phyloP scores from a whole-genome alignment of 169 alveolate species.

The Plasmodium sp. region DNA sequence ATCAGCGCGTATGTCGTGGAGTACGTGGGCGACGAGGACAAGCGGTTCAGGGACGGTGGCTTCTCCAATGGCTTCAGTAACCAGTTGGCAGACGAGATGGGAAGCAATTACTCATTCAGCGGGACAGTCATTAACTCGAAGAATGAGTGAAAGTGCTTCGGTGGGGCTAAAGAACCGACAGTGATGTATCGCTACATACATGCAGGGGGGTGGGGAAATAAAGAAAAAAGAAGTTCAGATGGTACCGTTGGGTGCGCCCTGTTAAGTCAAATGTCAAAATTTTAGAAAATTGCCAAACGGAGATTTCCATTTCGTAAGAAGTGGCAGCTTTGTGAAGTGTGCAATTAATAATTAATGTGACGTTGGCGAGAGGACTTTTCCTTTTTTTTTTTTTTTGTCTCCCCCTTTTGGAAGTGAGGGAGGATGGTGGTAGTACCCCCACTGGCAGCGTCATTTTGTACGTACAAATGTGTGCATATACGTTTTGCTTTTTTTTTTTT shows the following conservation, averaged over 20 bases:
- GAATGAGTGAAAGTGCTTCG: not conserved
- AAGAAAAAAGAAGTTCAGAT: not conserved
- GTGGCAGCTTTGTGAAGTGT: not conserved
- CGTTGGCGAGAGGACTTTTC: not conserved
- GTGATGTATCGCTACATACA: not conserved
- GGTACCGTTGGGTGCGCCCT: not conserved
- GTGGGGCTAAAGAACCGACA: not conserved
- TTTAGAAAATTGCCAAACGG: not conserved
- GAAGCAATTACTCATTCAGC: constrained; percentile 59
- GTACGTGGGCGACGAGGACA: constrained; percentile 49
- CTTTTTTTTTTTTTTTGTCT: not conserved
- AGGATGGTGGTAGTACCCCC: not conserved
- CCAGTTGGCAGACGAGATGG: constrained; percentile 12
- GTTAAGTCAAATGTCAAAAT: not conserved
- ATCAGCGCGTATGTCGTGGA: constrained; percentile 70
- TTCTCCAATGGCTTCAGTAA: constrained; percentile 36
- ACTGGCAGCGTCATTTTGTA: not conserved
- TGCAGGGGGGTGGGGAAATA: not conserved
- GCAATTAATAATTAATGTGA: not conserved
- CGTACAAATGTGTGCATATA: not conserved
- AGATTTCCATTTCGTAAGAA: not conserved
- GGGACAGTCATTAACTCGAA: not conserved
- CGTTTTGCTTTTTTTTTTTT: not conserved
- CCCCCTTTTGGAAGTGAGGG: not conserved
- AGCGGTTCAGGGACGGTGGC: not conserved